Evolutionary conservation across 352 stramenopile species (phyloP).

Genomic region (Globisporangium orthogonon): DNA sequence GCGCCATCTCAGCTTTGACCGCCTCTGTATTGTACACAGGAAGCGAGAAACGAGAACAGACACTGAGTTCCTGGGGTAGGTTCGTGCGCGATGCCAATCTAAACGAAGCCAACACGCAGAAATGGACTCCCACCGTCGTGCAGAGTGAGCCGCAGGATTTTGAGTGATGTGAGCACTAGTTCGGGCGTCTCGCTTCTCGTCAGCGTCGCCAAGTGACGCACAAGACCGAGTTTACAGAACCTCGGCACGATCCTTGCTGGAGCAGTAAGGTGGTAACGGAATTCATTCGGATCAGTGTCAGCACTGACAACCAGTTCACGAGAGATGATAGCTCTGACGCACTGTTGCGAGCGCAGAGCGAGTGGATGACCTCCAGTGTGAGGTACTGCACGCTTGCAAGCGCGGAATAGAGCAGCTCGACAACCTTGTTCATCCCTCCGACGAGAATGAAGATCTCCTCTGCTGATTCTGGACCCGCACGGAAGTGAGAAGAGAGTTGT

Average conservation of each 20-base stretch:
- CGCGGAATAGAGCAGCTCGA: slow-evolving; percentile 27
- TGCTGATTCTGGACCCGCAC: slow-evolving; percentile 19
- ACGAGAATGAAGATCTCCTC: slow-evolving; percentile 45
- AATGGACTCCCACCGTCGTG: slow-evolving; percentile 24
- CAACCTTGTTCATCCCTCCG: slow-evolving; percentile 41
- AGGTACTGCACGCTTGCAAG: slow-evolving; percentile 29
- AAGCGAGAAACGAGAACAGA: not conserved
- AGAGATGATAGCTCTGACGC: slow-evolving; percentile 1
- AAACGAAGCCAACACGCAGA: too few relatives aligned
- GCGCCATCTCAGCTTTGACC: slow-evolving; percentile 27
- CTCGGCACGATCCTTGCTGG: slow-evolving; percentile 31
- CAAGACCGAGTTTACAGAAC: slow-evolving; percentile 41
- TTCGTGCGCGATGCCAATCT: too few relatives aligned
- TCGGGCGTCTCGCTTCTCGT: slow-evolving; percentile 23
- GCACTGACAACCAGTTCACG: not conserved
- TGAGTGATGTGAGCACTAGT: slow-evolving; percentile 39
- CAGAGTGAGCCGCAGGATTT: slow-evolving; percentile 43
- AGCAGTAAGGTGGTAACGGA: not conserved
- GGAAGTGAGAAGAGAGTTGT: not conserved
- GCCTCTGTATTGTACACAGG: slow-evolving; percentile 9
- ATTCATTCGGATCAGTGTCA: too few relatives aligned
- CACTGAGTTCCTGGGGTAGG: not conserved
- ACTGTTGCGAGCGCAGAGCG: slow-evolving; percentile 45
- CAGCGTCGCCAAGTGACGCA: slow-evolving; percentile 26
- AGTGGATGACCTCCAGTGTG: slow-evolving; percentile 42